Evolutionary conservation across 2,329 filamentous ascomycete genomes (phyloP).

Genomic region (Neocatenulostroma microsporum): DNA sequence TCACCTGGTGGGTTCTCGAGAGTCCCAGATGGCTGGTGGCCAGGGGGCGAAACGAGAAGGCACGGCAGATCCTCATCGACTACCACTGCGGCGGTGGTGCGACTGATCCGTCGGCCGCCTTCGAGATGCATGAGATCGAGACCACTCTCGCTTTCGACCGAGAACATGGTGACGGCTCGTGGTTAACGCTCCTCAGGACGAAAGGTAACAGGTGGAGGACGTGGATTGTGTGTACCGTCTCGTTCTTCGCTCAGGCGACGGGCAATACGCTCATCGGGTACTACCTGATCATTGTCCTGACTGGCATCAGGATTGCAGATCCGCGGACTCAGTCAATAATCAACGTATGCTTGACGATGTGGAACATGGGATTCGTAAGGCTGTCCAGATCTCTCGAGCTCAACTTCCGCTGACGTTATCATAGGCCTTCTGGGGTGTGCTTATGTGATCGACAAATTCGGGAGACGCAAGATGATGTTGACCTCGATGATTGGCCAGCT

Average conservation of each 20-base stretch:
- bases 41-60: slow-evolving; percentile 44
- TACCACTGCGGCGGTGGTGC: slow-evolving; percentile 43
- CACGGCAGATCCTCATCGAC: slow-evolving; percentile 42
- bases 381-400: neutral
- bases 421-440: slow-evolving; percentile 39
- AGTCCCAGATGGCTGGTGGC: slow-evolving; percentile 53
- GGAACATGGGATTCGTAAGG: slow-evolving; percentile 38
- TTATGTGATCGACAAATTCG: slow-evolving; percentile 23
- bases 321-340: slow-evolving; percentile 29
- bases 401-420: slow-evolving; percentile 31
- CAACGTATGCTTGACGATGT: slow-evolving; percentile 48
- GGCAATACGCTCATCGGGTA: slow-evolving; percentile 43
- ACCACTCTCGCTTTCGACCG: slow-evolving; percentile 38
- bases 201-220: slow-evolving; percentile 47
- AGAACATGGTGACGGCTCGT: slow-evolving; percentile 36
- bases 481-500: slow-evolving; percentile 29
- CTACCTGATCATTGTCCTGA: slow-evolving; percentile 24
- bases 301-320: slow-evolving; percentile 23
- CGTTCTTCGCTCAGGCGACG: slow-evolving; percentile 49
- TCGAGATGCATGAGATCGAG: slow-evolving; percentile 43
- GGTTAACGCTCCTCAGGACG: slow-evolving; percentile 38
- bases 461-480: slow-evolving; percentile 21
- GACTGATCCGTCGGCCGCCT: slow-evolving; percentile 35
- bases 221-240: slow-evolving; percentile 43
- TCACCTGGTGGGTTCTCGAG: slow-evolving; percentile 48